Evolutionary conservation across 768 basidiomycete species (phyloP).

Genomic region (Trametes coccinea): DNA sequence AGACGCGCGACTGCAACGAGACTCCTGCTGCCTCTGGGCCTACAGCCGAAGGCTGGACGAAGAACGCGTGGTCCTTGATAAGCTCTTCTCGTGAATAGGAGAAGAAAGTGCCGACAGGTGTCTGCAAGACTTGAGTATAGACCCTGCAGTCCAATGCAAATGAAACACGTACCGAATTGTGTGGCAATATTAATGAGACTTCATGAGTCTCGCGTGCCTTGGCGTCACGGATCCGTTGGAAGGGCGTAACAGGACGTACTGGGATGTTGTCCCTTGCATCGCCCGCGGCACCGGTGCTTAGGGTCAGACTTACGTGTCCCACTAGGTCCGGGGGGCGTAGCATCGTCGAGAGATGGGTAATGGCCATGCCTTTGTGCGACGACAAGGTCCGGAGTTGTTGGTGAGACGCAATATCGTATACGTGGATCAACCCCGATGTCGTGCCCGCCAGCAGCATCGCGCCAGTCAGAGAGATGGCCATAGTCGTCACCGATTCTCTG

Average conservation of each 20-base stretch:
- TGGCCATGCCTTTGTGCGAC: slow-evolving; percentile 63
- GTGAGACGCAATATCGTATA: slow-evolving; percentile 89
- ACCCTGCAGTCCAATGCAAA: background rate
- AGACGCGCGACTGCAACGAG: slow-evolving; percentile 55
- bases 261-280: slow-evolving; percentile 59
- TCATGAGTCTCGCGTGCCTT: slow-evolving; percentile 72
- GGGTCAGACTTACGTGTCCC: slow-evolving; percentile 68
- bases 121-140: slow-evolving; percentile 16
- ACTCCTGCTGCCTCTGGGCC: slow-evolving; percentile 35
- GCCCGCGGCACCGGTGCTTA: slow-evolving; percentile 37
- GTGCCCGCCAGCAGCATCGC: slow-evolving; percentile 86
- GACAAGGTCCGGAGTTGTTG: slow-evolving; percentile 84
- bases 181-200: slow-evolving; percentile 61
- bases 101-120: slow-evolving; percentile 26
- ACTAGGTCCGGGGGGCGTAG: slow-evolving; percentile 86
- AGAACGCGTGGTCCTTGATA: slow-evolving; percentile 64
- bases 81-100: slow-evolving; percentile 56
- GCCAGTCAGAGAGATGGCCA: slow-evolving; percentile 77
- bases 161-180: slow-evolving; percentile 40
- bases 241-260: slow-evolving; percentile 62
- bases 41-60: slow-evolving; percentile 48
- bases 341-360: slow-evolving; percentile 76
- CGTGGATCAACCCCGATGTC: slow-evolving; percentile 63
- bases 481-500: slow-evolving; percentile 71
- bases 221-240: slow-evolving; percentile 71